phyloP scores from a whole-genome alignment of 352 stramenopile species.

The Saprolegnia diclina region DNA sequence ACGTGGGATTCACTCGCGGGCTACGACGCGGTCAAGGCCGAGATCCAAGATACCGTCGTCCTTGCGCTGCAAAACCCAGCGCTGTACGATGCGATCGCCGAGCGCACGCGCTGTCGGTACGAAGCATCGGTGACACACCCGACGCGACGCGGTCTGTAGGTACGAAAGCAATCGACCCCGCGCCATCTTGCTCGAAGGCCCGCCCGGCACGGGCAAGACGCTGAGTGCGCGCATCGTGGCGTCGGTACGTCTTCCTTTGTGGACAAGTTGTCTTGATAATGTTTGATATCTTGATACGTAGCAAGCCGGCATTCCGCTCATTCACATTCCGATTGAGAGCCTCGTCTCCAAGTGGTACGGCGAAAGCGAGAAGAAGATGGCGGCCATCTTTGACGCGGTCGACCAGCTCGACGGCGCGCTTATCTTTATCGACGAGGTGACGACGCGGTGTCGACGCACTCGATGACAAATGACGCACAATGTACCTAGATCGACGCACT shows the following conservation, averaged over 20 bases:
- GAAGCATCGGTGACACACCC: not conserved
- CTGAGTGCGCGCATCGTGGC: conserved; percentile 92
- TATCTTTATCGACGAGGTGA: conserved; percentile 94
- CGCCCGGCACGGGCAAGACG: conserved; percentile 92
- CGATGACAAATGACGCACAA: too few relatives aligned
- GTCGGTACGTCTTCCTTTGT: not conserved
- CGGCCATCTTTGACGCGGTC: conserved; percentile 90
- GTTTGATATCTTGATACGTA: conserved; percentile 26
- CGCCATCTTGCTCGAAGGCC: conserved; percentile 90
- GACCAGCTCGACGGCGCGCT: conserved; percentile 89
- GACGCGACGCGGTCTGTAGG: not conserved
- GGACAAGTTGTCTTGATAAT: not conserved
- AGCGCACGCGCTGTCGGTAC: conserved; percentile 83
- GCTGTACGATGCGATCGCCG: conserved; percentile 85
- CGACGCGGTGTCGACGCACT: too few relatives aligned
- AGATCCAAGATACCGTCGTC: conserved; percentile 91
- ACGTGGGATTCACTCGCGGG: conserved; percentile 80
- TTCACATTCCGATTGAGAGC: conserved; percentile 91
- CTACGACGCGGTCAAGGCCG: conserved; percentile 85
- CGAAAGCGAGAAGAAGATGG: conserved; percentile 93
- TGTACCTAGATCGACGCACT: conserved; percentile 85
- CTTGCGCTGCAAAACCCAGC: conserved; percentile 89
- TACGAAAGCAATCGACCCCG: conserved; percentile 83
- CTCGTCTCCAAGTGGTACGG: conserved; percentile 94
- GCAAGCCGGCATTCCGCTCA: conserved; percentile 88